A percentile compares a stretch with the other conserved stretches of the same genome.
Conservation (phyloP, 805 yeast species). For the Maudiozyma turicensis region DNA sequence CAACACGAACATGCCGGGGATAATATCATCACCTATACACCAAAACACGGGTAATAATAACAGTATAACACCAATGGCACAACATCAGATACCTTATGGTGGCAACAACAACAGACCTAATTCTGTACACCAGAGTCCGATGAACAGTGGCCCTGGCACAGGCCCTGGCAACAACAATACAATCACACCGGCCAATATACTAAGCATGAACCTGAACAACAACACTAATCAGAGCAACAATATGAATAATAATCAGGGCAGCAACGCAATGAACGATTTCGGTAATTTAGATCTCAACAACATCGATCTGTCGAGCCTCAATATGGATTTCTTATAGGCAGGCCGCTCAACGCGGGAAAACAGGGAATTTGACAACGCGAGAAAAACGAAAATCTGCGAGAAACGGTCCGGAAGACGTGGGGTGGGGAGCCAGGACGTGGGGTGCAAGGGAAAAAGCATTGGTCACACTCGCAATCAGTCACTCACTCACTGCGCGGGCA, state of each 20-base stretch:
- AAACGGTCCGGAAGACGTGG: too few species aligned
- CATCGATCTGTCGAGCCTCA: conserved; percentile 22
- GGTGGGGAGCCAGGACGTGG: too few species aligned
- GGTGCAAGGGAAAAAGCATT: too few species aligned
- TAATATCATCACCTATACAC: too few species aligned
- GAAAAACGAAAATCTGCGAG: too few species aligned
- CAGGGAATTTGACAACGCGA: background rate
- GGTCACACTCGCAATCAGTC: too few species aligned
- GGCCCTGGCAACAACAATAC: conserved; percentile 4
- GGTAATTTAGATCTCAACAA: conserved; percentile 21
- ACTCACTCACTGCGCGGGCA: too few species aligned
- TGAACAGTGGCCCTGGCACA: background rate
- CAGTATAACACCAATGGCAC: background rate
- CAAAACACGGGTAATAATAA: too few species aligned
- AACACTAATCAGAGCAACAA: conserved; percentile 4
- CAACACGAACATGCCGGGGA: too few species aligned
- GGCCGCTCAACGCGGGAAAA: background rate
- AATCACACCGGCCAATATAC: conserved; percentile 9
- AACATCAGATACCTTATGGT: background rate
- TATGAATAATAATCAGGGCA: conserved; percentile 4
- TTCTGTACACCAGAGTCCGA: background rate
- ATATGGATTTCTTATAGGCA: conserved; percentile 23
- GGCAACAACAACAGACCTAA: background rate
- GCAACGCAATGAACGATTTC: conserved; percentile 1
- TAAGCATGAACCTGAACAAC: conserved; percentile 13